Evolutionary conservation across 441 rosid genomes (phyloP).

Genomic region (Pelargonium cotyledonis): DNA sequence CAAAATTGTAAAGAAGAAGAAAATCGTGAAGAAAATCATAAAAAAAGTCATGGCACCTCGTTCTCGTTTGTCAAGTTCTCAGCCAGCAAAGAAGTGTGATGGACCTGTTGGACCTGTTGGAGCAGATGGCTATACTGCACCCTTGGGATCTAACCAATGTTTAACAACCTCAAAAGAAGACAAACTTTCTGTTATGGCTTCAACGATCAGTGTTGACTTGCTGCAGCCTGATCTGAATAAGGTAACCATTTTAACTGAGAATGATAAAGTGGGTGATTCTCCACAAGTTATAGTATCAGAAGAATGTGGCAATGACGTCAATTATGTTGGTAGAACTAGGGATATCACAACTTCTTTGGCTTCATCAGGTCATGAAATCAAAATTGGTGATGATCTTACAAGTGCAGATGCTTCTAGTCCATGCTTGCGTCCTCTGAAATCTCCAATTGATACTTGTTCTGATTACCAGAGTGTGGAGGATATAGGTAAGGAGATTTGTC

Average conservation of each 20-base stretch:
- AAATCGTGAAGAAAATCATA: constrained; percentile 37
- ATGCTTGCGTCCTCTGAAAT: not conserved
- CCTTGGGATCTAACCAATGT: constrained; percentile 28
- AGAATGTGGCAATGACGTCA: not conserved
- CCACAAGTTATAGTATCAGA: constrained; percentile 2
- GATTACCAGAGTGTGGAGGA: not conserved
- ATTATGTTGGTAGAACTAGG: not conserved
- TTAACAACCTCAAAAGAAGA: constrained; percentile 15
- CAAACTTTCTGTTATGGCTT: not conserved
- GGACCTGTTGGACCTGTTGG: not conserved
- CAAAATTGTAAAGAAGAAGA: constrained; percentile 55
- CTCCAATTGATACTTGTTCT: constrained; percentile 2
- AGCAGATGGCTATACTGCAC: constrained; percentile 24
- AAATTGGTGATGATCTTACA: constrained; percentile 1
- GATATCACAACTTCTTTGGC: constrained; percentile 1
- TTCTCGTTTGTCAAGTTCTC: constrained; percentile 23
- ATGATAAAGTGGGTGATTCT: constrained; percentile 1
- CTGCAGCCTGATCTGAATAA: constrained; percentile 7
- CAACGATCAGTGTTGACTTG: not conserved
- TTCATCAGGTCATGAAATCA: constrained; percentile 3
- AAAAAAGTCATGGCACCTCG: constrained; percentile 31
- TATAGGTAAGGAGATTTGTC: not conserved
- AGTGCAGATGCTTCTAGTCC: not conserved
- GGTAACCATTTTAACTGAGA: not conserved
- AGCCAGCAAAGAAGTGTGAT: constrained; percentile 17